Percentiles rank a stretch among this genome's conserved stretches.
These are phyloP conservation scores for Phytophthora cryptogea DNA, from an alignment of 352 stramenopile species.

Conservation along the genomic window DNA sequence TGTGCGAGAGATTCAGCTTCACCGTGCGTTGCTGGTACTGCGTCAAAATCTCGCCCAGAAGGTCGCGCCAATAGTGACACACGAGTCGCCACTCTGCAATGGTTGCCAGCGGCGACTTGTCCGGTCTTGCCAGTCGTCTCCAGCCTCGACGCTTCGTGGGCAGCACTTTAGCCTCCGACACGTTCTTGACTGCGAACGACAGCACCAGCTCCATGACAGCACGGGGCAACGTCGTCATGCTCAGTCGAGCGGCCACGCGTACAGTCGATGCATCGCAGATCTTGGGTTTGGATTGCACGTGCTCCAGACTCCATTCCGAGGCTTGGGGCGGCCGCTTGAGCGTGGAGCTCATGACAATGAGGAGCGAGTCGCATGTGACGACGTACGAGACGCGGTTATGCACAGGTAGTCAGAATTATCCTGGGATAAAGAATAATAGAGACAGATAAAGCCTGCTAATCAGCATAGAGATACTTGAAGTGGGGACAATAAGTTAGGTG, in stretches of 20 bases:
- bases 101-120: conserved; percentile 43
- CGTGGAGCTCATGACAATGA: conserved; percentile 31
- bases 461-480: conserved; percentile 21
- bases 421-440: conserved; percentile 14
- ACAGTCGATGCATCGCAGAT: conserved; percentile 3
- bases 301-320: conserved; percentile 8
- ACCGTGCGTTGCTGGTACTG: conserved; percentile 47
- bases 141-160: conserved; percentile 52
- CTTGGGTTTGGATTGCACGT: conserved; percentile 20
- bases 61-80: conserved; percentile 52
- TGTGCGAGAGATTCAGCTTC: conserved; percentile 57
- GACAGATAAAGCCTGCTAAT: conserved; percentile 9
- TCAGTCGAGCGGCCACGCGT: conserved; percentile 7
- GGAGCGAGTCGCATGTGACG: conserved; percentile 8
- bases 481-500: neutral
- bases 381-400: conserved; percentile 8
- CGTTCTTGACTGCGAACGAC: conserved; percentile 58
- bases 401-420: conserved; percentile 20
- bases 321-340: conserved; percentile 25
- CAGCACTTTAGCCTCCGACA: conserved; percentile 48
- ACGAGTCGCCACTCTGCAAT: conserved; percentile 47
- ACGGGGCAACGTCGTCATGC: conserved; percentile 44
- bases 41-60: conserved; percentile 49
- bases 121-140: conserved; percentile 36
- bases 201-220: conserved; percentile 57